Percentiles rank a stretch among this genome's conserved stretches.
phyloP scores from a whole-genome alignment of 805 yeast genomes.

The Cyberlindnera galapagoensis region DNA sequence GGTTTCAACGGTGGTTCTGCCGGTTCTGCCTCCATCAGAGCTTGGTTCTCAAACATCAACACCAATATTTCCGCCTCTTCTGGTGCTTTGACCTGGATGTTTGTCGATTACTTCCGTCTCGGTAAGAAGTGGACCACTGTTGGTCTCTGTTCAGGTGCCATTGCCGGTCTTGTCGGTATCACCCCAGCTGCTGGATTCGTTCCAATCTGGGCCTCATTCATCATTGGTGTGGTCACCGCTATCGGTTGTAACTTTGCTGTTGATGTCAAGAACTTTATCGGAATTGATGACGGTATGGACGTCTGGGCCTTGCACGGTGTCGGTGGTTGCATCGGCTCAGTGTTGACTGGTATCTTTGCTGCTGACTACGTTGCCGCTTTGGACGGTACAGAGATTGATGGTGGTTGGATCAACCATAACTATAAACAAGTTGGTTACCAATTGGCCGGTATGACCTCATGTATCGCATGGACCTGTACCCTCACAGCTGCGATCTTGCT shows the following conservation, averaged over 20 bases:
- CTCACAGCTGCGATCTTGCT: slow-evolving; percentile 66
- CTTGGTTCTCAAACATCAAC: slow-evolving; percentile 90
- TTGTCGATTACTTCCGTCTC: slow-evolving; percentile 72
- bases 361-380: slow-evolving; percentile 82
- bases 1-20: slow-evolving; percentile 99
- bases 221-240: slow-evolving; percentile 76
- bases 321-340: slow-evolving; percentile 82
- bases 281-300: slow-evolving; percentile 92
- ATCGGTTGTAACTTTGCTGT: slow-evolving; percentile 79
- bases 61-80: slow-evolving; percentile 90
- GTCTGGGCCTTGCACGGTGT: slow-evolving; percentile 91
- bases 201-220: slow-evolving; percentile 83
- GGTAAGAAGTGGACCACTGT: slow-evolving; percentile 90
- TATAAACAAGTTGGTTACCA: slow-evolving; percentile 83
- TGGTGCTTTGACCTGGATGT: slow-evolving; percentile 94
- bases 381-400: slow-evolving; percentile 67
- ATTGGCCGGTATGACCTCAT: slow-evolving; percentile 68
- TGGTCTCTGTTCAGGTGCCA: slow-evolving; percentile 90
- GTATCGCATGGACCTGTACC: slow-evolving; percentile 68
- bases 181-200: slow-evolving; percentile 98
- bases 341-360: slow-evolving; percentile 87
- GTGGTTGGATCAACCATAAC: slow-evolving; percentile 88
- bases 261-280: slow-evolving; percentile 63
- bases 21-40: slow-evolving; percentile 87
- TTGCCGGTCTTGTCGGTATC: slow-evolving; percentile 90